phyloP scores from a whole-genome alignment of 2,329 filamentous ascomycete genomes.

The Tolypocladium tropicale region DNA sequence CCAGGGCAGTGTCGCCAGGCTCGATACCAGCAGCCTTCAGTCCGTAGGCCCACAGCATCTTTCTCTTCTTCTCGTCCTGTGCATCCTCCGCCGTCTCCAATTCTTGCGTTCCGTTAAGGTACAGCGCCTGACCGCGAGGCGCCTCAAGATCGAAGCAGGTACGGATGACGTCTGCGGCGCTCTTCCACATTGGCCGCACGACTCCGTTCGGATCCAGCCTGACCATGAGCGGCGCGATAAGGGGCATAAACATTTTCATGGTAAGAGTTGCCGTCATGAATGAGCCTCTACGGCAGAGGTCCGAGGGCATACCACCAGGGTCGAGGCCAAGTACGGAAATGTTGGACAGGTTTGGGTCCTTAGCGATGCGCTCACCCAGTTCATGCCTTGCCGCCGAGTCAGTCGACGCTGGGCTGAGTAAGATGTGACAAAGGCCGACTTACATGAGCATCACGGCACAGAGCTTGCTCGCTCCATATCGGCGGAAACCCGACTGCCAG shows the following conservation, averaged over 20 bases:
- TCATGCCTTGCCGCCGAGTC: constrained; percentile 17
- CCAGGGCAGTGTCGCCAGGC: constrained; percentile 14
- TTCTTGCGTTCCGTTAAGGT: constrained; percentile 22
- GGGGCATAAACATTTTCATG: constrained; percentile 14
- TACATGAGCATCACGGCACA: constrained; percentile 25
- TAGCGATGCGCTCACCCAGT: constrained; percentile 20
- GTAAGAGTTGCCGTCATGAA: constrained; percentile 11
- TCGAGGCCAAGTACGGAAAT: constrained; percentile 26
- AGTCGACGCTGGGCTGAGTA: neutral
- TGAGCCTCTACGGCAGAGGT: constrained; percentile 15
- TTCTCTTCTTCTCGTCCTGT: constrained; percentile 17
- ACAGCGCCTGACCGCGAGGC: constrained; percentile 17
- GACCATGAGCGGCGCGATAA: constrained; percentile 12
- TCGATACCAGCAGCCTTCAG: constrained; percentile 14
- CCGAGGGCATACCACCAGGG: constrained; percentile 25
- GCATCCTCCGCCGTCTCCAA: constrained; percentile 17
- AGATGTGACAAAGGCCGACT: constrained; percentile 1
- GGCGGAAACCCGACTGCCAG: constrained; percentile 16
- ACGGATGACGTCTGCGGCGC: constrained; percentile 19
- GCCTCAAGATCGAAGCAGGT: constrained; percentile 19
- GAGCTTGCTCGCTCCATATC: constrained; percentile 29
- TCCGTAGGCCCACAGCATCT: constrained; percentile 20
- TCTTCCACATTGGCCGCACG: constrained; percentile 19
- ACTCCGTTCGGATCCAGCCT: constrained; percentile 18
- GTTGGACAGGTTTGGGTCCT: constrained; percentile 21